Percentiles rank a stretch among this genome's conserved stretches.
Evolutionary conservation across 805 yeast species (phyloP).

Genomic region (Cyberlindnera xishuangbannaensis): DNA sequence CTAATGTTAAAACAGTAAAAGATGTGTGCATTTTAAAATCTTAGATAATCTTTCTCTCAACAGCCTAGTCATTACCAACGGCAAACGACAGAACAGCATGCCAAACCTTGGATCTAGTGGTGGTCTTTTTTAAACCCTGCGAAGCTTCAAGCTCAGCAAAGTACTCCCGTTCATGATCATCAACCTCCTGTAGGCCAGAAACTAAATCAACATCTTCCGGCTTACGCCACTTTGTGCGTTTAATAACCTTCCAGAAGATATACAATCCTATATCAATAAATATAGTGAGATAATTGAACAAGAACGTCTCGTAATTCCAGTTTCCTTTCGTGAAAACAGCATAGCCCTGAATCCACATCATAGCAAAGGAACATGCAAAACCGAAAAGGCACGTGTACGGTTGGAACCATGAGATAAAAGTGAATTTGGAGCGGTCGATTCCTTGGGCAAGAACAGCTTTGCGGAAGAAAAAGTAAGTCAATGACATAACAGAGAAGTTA

Average conservation of each 20-base stretch:
- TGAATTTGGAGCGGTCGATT: constrained; percentile 37
- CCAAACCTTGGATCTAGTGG: constrained; percentile 12
- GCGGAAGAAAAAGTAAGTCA: constrained; percentile 57
- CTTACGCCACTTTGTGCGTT: constrained; percentile 40
- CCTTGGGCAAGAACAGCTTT: constrained; percentile 53
- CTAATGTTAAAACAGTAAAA: no score
- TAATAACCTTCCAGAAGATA: constrained; percentile 45
- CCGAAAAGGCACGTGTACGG: constrained; percentile 54
- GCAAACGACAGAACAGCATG: constrained; percentile 13
- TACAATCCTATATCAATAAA: constrained; percentile 48
- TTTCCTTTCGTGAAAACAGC: constrained; percentile 59
- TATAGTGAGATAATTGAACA: constrained; percentile 68
- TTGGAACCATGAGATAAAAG: constrained; percentile 52
- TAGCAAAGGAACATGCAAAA: constrained; percentile 35
- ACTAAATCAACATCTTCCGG: constrained; percentile 47
- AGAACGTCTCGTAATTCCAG: constrained; percentile 58
- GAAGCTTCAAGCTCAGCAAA: constrained; percentile 13
- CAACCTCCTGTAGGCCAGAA: constrained; percentile 51
- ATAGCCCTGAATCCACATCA: constrained; percentile 66
- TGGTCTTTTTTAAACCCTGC: constrained; percentile 7
- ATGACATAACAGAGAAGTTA: constrained; percentile 51
- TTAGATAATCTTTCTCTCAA: no score
- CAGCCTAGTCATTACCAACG: constrained; percentile 22
- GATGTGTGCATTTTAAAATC: neutral
- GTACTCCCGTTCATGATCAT: constrained; percentile 43